Evolutionary conservation across 2,329 filamentous ascomycete genomes (phyloP), one percentile per base, ranked within the genome.

Genomic region (Colletotrichum salicis): DNA sequence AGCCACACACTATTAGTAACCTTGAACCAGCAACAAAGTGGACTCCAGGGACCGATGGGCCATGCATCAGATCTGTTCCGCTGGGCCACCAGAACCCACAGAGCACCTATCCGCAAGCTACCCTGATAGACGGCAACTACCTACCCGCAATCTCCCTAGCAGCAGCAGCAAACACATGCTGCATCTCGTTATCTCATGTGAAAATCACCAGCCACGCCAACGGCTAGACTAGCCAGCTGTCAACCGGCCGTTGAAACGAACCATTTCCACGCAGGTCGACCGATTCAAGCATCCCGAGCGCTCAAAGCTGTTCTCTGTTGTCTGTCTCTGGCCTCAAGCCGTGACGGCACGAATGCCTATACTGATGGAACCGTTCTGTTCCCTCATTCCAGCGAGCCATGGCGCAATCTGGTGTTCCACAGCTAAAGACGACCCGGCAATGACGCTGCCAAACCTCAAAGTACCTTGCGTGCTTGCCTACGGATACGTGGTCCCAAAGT

Each of bases 331-430:
- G 45, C 35, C 37, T 58, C 51, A 56, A 68, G 64, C 59, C 59
- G 19, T 22, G 29, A 51, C 51, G 19, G 48, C 24, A 60, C 52
- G 8, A 29, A 29, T 29, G 4, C 27, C 27, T 29, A 29, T 55
- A 33, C 59, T 57, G 19, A 55, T 37, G 7, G 19, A 67, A 67
- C 57, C 48, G 33, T 61, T 57, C 35, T 64, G 69, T 71, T 33
- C 41, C 54, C 55, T 68, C 58, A 71, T 68, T 29, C 54, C 64
- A 41, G 51, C 33, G 69, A 54, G 65, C 69, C 69, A 71, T 69
- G 69, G 69, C 69, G 69, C 59, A 68, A 64, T 71, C n/a, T 52
- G 31, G 35, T 52, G 51, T 56, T 31, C 48, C 27, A 61, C 57
- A 31, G 48, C 33, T 33, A 13, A 8, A 54, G 27, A 24, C 45